Percentiles rank a stretch among this genome's conserved stretches.
Conservation (phyloP, 805 yeast genomes). For the Kodamaea sagamina region DNA sequence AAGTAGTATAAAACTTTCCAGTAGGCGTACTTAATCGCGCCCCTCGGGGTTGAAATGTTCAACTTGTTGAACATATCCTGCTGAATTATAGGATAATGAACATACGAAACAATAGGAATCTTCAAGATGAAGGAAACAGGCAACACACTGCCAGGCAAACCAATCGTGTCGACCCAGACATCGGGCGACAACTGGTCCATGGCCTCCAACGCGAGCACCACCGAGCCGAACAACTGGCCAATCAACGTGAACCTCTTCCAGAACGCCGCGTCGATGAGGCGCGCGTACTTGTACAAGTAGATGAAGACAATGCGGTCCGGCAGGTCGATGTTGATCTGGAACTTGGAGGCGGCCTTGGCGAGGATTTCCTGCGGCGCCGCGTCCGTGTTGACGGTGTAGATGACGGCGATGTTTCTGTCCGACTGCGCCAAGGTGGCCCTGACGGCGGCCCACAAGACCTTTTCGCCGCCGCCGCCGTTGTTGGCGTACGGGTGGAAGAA, state of each 20-base stretch:
- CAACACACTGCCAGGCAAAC: slow-evolving; percentile 86
- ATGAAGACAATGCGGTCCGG: slow-evolving; percentile 59
- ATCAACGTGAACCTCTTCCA: slow-evolving; percentile 82
- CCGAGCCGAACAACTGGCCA: slow-evolving; percentile 86
- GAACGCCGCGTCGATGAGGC: slow-evolving; percentile 64
- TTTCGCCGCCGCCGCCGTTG: slow-evolving; percentile 98
- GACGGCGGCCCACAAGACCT: slow-evolving; percentile 94
- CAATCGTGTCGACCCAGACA: slow-evolving; percentile 92
- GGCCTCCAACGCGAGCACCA: slow-evolving; percentile 69
- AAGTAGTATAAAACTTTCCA: slow-evolving; percentile 68
- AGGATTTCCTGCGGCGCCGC: slow-evolving; percentile 51
- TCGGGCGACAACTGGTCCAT: slow-evolving; percentile 73
- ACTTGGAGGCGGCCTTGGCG: slow-evolving; percentile 53
- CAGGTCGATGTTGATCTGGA: slow-evolving; percentile 51
- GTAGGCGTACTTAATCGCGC: slow-evolving; percentile 50
- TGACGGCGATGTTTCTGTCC: slow-evolving; percentile 54
- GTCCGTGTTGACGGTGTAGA: slow-evolving; percentile 72
- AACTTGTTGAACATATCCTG: slow-evolving; percentile 78
- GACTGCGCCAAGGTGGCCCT: slow-evolving; percentile 59
- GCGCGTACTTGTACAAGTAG: slow-evolving; percentile 52
- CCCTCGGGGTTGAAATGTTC: slow-evolving; percentile 36
- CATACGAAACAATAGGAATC: slow-evolving; percentile 81
- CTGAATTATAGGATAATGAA: slow-evolving; percentile 94
- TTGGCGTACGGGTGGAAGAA: slow-evolving; percentile 95
- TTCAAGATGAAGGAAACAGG: slow-evolving; percentile 55